These are phyloP conservation scores for Corniculantispora saksenae DNA, from an alignment of 2,329 filamentous ascomycete species.

Conservation along the genomic window DNA sequence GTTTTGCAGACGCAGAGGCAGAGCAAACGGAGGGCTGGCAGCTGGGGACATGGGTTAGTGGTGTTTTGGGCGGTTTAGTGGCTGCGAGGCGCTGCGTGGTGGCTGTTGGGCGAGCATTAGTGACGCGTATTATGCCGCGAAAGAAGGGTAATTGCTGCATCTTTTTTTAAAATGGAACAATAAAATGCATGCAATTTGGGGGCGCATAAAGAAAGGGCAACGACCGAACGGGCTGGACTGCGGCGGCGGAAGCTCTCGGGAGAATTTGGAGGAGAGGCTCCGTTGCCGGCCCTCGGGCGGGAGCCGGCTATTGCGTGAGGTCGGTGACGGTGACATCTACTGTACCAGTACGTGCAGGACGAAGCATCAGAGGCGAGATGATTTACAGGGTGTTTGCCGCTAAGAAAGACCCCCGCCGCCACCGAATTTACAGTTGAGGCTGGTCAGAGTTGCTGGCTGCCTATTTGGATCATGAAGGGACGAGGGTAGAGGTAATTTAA, in stretches of 20 bases:
- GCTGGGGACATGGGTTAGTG: not conserved
- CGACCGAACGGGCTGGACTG: not conserved
- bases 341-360: too few relatives aligned
- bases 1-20: not conserved
- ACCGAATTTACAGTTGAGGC: not conserved
- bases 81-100: not conserved
- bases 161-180: too few relatives aligned
- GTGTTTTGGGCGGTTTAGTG: not conserved
- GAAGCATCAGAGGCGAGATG: not conserved
- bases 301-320: slow-evolving; percentile 6
- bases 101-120: not conserved
- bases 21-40: slow-evolving; percentile 10
- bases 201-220: not conserved
- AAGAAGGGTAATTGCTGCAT: too few relatives aligned
- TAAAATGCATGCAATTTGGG: not conserved
- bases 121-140: not conserved
- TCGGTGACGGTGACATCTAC: too few relatives aligned
- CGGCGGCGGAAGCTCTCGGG: not conserved
- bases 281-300: slow-evolving; percentile 11
- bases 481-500: not conserved
- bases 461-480: not conserved
- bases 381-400: slow-evolving; percentile 6
- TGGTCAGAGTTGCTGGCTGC: not conserved
- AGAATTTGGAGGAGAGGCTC: slow-evolving; percentile 5
- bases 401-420: slow-evolving; percentile 9